Evolutionary conservation across 306 rosid genomes (phyloP).

Genomic region (Oxytropis ochrocephala): DNA sequence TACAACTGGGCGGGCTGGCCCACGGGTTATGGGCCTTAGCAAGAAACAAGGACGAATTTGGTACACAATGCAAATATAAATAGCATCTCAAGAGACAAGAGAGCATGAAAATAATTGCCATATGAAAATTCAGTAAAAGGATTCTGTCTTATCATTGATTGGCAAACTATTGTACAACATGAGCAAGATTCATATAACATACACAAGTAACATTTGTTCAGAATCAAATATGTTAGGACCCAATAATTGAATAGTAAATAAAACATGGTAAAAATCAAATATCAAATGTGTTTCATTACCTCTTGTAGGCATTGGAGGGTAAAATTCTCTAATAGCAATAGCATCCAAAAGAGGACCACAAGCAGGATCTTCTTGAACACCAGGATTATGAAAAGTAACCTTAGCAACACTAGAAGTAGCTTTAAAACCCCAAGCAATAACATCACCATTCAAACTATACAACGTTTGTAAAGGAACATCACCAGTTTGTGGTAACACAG

Average conservation of each 20-base stretch:
- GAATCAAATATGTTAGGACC: neutral
- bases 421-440: slow-evolving; percentile 72
- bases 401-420: slow-evolving; percentile 39
- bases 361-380: slow-evolving; percentile 84
- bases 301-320: slow-evolving; percentile 59
- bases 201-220: neutral
- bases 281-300: slow-evolving; percentile 37
- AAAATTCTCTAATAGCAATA: slow-evolving; percentile 78
- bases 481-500: slow-evolving; percentile 64
- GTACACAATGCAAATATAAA: neutral
- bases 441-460: slow-evolving; percentile 74
- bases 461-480: slow-evolving; percentile 88
- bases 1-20: too few relatives aligned
- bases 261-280: neutral
- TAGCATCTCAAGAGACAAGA: neutral
- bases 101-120: neutral
- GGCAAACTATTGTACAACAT: neutral
- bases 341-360: slow-evolving; percentile 96
- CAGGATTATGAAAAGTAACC: slow-evolving; percentile 84
- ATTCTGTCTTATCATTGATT: neutral
- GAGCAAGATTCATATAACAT: neutral
- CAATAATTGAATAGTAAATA: neutral
- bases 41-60: neutral
- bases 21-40: too few relatives aligned
- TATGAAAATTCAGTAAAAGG: neutral